Conservation (phyloP, 2,329 filamentous ascomycete species). For the Aspergillus hortae region DNA sequence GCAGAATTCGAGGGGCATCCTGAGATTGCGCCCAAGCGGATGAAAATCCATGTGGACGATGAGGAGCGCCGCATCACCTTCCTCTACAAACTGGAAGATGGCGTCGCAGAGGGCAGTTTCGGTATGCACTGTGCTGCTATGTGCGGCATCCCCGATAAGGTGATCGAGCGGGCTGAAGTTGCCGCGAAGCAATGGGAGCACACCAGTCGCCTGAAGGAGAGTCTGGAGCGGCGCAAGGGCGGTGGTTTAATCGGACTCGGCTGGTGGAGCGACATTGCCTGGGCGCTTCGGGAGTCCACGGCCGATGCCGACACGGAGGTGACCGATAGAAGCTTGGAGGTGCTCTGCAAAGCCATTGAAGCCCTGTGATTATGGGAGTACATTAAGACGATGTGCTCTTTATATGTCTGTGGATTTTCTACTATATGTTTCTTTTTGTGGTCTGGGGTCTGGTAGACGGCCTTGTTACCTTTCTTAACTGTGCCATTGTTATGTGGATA, state of each 20-base stretch:
- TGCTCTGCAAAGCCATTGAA: conserved; percentile 56
- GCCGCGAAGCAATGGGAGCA: conserved; percentile 94
- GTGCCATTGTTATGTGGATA: background rate
- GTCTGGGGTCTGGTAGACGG: background rate
- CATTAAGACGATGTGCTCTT: background rate
- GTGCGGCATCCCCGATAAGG: conserved; percentile 82
- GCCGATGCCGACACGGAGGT: conserved; percentile 22
- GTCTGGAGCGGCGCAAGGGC: conserved; percentile 73
- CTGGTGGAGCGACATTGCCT: conserved; percentile 80
- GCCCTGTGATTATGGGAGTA: conserved; percentile 39
- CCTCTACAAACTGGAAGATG: conserved; percentile 87
- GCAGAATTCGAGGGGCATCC: conserved; percentile 87
- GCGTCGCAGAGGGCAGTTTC: conserved; percentile 93
- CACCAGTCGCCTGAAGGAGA: conserved; percentile 84
- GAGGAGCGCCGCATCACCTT: conserved; percentile 85
- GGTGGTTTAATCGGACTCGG: conserved; percentile 82
- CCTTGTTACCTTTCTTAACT: background rate
- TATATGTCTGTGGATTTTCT: background rate
- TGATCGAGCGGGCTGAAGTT: conserved; percentile 82
- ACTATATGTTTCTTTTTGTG: background rate
- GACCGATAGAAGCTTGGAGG: conserved; percentile 52
- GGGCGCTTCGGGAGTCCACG: conserved; percentile 60
- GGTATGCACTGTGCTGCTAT: conserved; percentile 99
- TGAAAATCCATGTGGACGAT: conserved; percentile 93
- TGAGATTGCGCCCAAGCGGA: conserved; percentile 79